Percentiles rank a stretch among this genome's conserved stretches.
These are phyloP conservation scores for Candida wancherniae DNA, from an alignment of 805 yeast species.

Conservation along the genomic window DNA sequence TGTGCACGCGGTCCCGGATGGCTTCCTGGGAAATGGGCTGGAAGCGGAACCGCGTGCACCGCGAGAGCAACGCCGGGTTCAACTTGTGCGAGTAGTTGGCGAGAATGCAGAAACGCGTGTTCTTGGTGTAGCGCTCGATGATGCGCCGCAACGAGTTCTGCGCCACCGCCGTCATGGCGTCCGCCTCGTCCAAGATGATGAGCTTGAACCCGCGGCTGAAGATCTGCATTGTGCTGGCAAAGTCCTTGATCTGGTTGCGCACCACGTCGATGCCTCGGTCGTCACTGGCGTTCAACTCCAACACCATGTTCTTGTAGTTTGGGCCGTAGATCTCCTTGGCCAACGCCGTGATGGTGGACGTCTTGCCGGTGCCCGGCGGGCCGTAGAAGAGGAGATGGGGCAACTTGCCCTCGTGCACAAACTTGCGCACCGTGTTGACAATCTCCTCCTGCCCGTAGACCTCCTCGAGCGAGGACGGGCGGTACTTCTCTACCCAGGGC, in stretches of 20 bases:
- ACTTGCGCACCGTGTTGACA: slow-evolving; percentile 77
- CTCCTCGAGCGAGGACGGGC: slow-evolving; percentile 80
- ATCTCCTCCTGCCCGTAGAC: slow-evolving; percentile 89
- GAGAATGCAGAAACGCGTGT: slow-evolving; percentile 90
- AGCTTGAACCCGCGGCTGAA: slow-evolving; percentile 82
- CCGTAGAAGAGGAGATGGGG: slow-evolving; percentile 95
- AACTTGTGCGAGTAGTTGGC: slow-evolving; percentile 95
- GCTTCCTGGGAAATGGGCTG: slow-evolving; percentile 72
- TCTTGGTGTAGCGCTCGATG: slow-evolving; percentile 89
- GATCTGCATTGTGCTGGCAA: slow-evolving; percentile 93
- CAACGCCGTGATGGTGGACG: slow-evolving; percentile 81
- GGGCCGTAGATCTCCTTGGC: slow-evolving; percentile 85
- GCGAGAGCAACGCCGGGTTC: slow-evolving; percentile 88
- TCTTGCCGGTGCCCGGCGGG: slow-evolving; percentile 93
- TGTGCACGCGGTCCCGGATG: slow-evolving; percentile 58
- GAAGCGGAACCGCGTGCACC: slow-evolving; percentile 94
- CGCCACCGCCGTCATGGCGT: slow-evolving; percentile 86
- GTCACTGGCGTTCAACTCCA: slow-evolving; percentile 94
- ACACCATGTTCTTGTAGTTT: slow-evolving; percentile 78
- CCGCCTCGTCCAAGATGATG: slow-evolving; percentile 93
- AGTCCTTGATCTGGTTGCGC: slow-evolving; percentile 93
- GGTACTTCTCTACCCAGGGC: slow-evolving; percentile 82
- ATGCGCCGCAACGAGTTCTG: slow-evolving; percentile 78
- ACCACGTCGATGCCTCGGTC: slow-evolving; percentile 98
- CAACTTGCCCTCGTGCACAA: slow-evolving; percentile 73